phyloP scores from a whole-genome alignment of 768 basidiomycete species.

The Amanita molliuscula region DNA sequence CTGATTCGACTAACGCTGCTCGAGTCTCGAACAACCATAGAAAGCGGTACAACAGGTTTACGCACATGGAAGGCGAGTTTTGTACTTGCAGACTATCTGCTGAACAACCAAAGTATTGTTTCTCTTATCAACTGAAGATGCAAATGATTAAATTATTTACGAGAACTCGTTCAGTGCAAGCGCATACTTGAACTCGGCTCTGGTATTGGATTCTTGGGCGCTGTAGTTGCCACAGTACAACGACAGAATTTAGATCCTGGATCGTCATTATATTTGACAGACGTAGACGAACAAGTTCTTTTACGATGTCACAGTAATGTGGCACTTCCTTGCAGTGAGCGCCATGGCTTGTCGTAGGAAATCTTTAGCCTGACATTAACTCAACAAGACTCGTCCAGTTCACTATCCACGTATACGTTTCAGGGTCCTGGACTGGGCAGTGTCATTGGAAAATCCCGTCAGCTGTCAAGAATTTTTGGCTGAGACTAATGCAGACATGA shows the following conservation, averaged over 20 bases:
- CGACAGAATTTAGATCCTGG: constrained; percentile 7
- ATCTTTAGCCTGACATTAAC: not conserved
- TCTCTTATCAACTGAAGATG: not conserved
- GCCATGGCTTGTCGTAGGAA: constrained; percentile 12
- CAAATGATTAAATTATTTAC: constrained; percentile 11
- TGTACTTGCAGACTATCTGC: constrained; percentile 51
- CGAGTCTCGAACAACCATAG: constrained; percentile 66
- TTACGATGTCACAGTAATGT: constrained; percentile 50
- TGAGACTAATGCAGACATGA: constrained; percentile 39
- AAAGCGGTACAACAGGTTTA: constrained; percentile 70
- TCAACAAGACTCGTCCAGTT: constrained; percentile 43
- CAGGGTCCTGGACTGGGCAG: constrained; percentile 54
- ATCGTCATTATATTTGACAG: constrained; percentile 41
- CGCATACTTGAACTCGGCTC: constrained; percentile 66
- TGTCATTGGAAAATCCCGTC: constrained; percentile 31
- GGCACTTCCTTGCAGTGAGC: constrained; percentile 59
- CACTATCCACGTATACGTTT: constrained; percentile 35
- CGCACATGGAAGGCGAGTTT: constrained; percentile 74
- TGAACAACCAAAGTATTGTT: constrained; percentile 40
- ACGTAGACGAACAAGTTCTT: constrained; percentile 56
- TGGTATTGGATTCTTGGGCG: constrained; percentile 68
- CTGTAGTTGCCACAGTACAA: constrained; percentile 51
- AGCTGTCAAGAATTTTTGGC: constrained; percentile 24
- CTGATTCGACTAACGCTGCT: constrained; percentile 46
- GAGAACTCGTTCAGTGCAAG: constrained; percentile 36